Conservation (phyloP, 306 rosid species). For the Rosa chinensis region DNA sequence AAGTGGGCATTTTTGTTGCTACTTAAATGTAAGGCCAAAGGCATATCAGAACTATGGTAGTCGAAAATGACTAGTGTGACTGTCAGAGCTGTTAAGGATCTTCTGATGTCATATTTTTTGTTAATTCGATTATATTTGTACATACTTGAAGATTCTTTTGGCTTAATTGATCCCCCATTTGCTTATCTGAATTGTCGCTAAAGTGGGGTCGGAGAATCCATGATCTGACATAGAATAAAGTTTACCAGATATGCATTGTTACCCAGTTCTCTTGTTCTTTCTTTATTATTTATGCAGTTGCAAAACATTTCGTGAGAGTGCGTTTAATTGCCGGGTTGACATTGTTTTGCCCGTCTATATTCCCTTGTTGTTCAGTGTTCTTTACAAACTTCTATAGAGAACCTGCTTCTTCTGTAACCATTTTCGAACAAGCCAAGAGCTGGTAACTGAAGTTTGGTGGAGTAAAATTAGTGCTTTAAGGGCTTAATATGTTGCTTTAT, state of each 20-base stretch:
- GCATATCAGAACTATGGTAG: too few species aligned
- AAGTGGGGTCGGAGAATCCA: background rate
- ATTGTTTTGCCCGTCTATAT: conserved; percentile 63
- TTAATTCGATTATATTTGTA: background rate
- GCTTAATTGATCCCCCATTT: background rate
- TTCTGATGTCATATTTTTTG: background rate
- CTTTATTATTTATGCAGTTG: conserved; percentile 59
- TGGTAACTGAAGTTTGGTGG: conserved; percentile 43
- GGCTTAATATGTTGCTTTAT: background rate
- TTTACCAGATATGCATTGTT: too few species aligned
- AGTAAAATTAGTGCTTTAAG: background rate
- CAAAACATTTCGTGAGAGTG: conserved; percentile 57
- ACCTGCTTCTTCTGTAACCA: conserved; percentile 67
- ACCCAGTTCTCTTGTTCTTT: background rate
- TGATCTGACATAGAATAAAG: too few species aligned
- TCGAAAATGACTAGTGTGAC: too few species aligned
- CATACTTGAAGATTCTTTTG: background rate
- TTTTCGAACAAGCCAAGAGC: conserved; percentile 35
- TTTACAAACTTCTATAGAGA: conserved; percentile 46
- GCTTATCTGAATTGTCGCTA: background rate
- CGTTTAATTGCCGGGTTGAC: conserved; percentile 63
- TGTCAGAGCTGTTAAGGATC: too few species aligned
- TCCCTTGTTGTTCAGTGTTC: conserved; percentile 65
- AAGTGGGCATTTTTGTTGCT: too few species aligned
- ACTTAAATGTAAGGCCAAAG: too few species aligned